Conservation (phyloP, 441 rosid species). For the Geranium incanum region DNA sequence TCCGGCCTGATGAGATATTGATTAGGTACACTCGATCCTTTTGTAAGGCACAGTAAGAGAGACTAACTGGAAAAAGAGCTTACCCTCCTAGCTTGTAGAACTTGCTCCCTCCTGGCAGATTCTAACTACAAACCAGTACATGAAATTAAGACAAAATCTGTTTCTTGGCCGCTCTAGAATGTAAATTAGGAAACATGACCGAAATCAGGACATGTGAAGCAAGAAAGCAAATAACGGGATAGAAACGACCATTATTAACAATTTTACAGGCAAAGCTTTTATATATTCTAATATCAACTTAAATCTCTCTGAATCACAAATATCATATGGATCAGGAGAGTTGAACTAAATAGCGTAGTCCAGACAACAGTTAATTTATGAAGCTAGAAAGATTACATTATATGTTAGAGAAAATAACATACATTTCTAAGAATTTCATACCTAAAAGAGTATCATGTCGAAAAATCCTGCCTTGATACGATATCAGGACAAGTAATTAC, state of each 20-base stretch:
- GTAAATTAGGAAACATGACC: background rate
- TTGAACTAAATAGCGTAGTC: background rate
- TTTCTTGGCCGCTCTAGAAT: slow-evolving; percentile 80
- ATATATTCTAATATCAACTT: slow-evolving; percentile 78
- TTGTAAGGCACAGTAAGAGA: background rate
- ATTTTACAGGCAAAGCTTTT: slow-evolving; percentile 46
- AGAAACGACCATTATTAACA: background rate
- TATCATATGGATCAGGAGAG: slow-evolving; percentile 13
- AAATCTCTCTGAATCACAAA: slow-evolving; percentile 61
- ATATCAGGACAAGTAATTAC: background rate
- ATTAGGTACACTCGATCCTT: background rate
- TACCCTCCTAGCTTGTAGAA: slow-evolving; percentile 89
- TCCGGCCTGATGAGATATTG: slow-evolving; percentile 53
- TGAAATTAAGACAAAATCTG: slow-evolving; percentile 80
- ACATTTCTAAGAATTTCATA: background rate
- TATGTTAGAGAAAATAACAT: background rate
- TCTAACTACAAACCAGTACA: slow-evolving; percentile 91
- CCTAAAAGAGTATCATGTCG: background rate
- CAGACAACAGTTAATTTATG: background rate
- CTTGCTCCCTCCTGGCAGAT: slow-evolving; percentile 84
- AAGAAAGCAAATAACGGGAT: background rate
- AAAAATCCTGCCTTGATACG: background rate
- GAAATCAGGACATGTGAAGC: background rate
- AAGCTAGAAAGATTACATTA: background rate
- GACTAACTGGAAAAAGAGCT: slow-evolving; percentile 19